These are phyloP conservation scores for Murraya koenigii DNA, from an alignment of 345 rosid species.

Conservation along the genomic window DNA sequence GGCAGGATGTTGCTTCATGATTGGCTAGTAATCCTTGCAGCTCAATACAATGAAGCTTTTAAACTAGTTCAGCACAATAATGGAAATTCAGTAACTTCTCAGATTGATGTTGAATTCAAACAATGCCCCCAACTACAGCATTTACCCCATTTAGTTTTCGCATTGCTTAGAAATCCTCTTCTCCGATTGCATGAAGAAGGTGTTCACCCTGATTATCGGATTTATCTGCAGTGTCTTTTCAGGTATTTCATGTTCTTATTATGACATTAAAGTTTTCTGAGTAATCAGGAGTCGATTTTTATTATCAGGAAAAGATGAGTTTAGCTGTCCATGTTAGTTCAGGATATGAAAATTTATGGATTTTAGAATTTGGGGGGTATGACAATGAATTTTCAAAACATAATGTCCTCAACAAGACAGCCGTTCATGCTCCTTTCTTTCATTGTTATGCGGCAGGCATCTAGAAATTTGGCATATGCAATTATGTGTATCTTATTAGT, in stretches of 20 bases:
- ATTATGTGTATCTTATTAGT: not conserved
- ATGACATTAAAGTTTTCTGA: not conserved
- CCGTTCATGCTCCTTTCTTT: not conserved
- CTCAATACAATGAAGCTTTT: conserved; percentile 77
- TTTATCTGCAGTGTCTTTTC: conserved; percentile 95
- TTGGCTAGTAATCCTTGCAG: conserved; percentile 92
- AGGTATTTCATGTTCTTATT: conserved; percentile 46
- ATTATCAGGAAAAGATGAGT: not conserved
- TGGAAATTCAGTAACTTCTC: conserved; percentile 54
- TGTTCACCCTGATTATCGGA: conserved; percentile 92
- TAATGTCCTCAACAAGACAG: not conserved
- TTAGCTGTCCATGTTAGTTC: not conserved
- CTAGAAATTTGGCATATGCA: not conserved
- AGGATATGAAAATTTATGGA: not conserved
- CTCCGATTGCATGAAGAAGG: conserved; percentile 97
- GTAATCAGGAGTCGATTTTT: conserved; percentile 2
- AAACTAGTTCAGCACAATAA: conserved; percentile 62
- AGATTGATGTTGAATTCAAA: conserved; percentile 77
- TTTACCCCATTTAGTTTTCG: conserved; percentile 88
- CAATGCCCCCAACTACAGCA: conserved; percentile 92
- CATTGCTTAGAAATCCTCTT: conserved; percentile 90
- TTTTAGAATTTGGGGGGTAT: not conserved
- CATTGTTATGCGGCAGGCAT: not conserved
- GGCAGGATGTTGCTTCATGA: conserved; percentile 91
- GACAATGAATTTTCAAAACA: not conserved